Percentiles rank a stretch among this genome's conserved stretches.
Conservation (phyloP, 805 yeast species). For the Saccharomycopsis microspora region DNA sequence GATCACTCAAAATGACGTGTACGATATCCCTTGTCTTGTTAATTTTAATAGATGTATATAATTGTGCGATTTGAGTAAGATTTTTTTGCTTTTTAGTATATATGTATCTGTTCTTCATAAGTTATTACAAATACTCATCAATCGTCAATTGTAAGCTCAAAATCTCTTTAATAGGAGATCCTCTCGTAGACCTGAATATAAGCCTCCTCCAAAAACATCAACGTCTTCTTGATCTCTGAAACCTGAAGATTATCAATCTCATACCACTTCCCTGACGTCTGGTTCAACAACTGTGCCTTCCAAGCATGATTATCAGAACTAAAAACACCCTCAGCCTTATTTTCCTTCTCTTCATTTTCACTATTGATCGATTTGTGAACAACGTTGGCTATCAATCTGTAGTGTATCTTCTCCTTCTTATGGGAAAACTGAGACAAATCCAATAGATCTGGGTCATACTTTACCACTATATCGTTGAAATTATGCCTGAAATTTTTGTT, state of each 20-base stretch:
- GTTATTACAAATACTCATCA: no score
- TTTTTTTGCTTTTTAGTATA: no score
- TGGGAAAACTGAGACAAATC: slow-evolving; percentile 19
- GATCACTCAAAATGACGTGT: no score
- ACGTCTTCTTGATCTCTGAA: slow-evolving; percentile 38
- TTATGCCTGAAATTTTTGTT: slow-evolving; percentile 31
- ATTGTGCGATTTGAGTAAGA: no score
- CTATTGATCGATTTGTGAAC: slow-evolving; percentile 24
- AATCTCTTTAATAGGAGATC: not conserved
- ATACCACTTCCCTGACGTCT: slow-evolving; percentile 38
- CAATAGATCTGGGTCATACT: slow-evolving; percentile 25
- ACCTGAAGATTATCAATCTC: slow-evolving; percentile 44
- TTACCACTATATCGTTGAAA: slow-evolving; percentile 43
- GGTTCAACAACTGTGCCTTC: slow-evolving; percentile 38
- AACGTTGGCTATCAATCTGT: slow-evolving; percentile 39
- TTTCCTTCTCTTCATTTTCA: slow-evolving; percentile 11
- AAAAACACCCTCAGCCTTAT: slow-evolving; percentile 20
- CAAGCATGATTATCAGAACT: slow-evolving; percentile 27
- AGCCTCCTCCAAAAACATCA: slow-evolving; percentile 50
- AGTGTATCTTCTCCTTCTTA: slow-evolving; percentile 18
- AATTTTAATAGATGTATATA: no score
- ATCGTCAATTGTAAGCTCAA: not conserved
- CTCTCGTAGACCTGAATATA: slow-evolving; percentile 60
- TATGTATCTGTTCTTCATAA: no score
- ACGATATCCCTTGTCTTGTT: no score